Evolutionary conservation across 306 rosid species (phyloP), one percentile per base, ranked within the genome.

Genomic region (Herpetospermum pedunculosum): DNA sequence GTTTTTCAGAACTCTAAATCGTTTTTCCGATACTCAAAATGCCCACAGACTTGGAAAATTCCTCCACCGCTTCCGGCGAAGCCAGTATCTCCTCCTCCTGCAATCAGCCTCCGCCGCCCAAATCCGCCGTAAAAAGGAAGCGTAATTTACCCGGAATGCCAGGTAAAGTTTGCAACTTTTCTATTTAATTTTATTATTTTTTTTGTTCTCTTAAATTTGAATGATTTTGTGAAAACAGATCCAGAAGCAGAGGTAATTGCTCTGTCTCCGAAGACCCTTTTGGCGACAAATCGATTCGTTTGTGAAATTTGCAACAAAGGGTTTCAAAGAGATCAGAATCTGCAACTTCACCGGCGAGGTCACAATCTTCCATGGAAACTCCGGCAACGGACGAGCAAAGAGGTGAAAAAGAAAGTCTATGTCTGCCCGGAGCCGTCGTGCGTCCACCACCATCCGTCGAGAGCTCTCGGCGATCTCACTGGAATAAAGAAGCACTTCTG

Each of bases 401-500:
- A 87, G 58, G 79, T 87, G 58, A 83, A 75, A 41, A 87, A 87
- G 72, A 85, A 85, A 70, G 91, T 87, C 13, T 87, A 87, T 16
- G 92, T 87, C 16, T 87, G 89, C 76, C 92, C 92, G 1, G 92
- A 85, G 54, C 29, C 76, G 12, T 77, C 81, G 14, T 87, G 92
- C 7, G 92, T 87, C 41, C 92, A 87, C 60, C 89, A 87, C 35
- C 78, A 85, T 8, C 89, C 91, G 32, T 73, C 89, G 15, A 74
- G 92, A 58, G 92, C 92, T 0, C 59, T 87, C 59, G 92, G 92
- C 21, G 92, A 87, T 80, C 81, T 87, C 32, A 87, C 92, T 0
- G 92, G 92, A 23, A 87, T 87, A 32, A 87, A 87, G 75, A 87
- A 87, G 81, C 92, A 87, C 79, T 87, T 85, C 77, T 87, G 89